Conservation (phyloP, 805 yeast species). For the Ogataea pini region DNA sequence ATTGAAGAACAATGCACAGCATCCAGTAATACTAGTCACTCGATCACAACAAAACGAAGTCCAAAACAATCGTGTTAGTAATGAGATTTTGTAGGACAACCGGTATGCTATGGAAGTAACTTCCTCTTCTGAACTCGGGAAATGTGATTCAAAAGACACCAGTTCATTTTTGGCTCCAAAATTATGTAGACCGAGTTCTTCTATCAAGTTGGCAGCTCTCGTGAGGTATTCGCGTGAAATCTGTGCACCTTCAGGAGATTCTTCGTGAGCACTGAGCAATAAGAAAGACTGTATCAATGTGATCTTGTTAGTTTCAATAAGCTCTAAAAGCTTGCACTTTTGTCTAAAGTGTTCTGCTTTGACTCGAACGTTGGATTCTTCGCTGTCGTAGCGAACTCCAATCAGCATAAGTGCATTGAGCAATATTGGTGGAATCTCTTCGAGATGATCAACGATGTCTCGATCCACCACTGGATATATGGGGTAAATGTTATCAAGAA, state of each 20-base stretch:
- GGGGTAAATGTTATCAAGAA: constrained; percentile 31
- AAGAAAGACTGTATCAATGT: constrained; percentile 31
- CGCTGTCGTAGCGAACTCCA: constrained; percentile 27
- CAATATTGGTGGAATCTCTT: constrained; percentile 26
- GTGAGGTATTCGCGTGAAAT: constrained; percentile 28
- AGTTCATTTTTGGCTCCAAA: constrained; percentile 28
- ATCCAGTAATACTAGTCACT: constrained; percentile 31
- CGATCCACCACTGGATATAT: constrained; percentile 34
- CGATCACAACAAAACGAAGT: constrained; percentile 33
- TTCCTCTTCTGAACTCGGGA: not conserved
- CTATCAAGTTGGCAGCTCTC: constrained; percentile 30
- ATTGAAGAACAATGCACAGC: constrained; percentile 31
- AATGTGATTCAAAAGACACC: not conserved
- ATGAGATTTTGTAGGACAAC: constrained; percentile 24
- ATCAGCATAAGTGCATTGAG: constrained; percentile 33
- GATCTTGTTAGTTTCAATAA: constrained; percentile 32
- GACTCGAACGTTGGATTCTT: constrained; percentile 19
- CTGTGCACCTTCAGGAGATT: constrained; percentile 33
- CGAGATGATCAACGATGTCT: constrained; percentile 19
- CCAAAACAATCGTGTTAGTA: constrained; percentile 34
- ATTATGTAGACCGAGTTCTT: constrained; percentile 33
- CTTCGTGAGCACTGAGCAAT: constrained; percentile 33
- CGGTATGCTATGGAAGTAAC: constrained; percentile 16
- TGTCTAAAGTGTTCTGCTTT: constrained; percentile 27
- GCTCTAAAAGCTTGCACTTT: constrained; percentile 30